Percentiles rank a stretch among this genome's conserved stretches.
Conservation (phyloP, 352 stramenopile genomes). For the Pythium rhizo-oryzae region DNA sequence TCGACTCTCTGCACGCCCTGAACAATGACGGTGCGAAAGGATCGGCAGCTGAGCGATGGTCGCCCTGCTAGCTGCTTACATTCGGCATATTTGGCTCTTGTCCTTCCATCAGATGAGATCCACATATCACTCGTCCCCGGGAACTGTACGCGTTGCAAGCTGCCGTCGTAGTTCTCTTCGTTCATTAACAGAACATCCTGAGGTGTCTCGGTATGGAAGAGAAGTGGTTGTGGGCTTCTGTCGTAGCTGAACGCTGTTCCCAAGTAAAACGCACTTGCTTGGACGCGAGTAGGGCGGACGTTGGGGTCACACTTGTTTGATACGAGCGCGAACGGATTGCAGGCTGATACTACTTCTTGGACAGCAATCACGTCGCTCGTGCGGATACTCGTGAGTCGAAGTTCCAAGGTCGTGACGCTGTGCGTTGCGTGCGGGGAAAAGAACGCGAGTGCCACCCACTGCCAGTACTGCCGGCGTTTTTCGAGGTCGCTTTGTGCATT, state of each 20-base stretch:
- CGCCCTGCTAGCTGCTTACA: no score
- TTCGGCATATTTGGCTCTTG: no score
- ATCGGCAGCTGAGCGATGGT: no score
- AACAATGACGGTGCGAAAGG: not conserved
- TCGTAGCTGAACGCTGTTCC: no score
- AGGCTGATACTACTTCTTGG: not conserved
- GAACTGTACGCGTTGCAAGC: no score
- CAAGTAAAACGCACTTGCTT: not conserved
- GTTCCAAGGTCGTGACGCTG: not conserved
- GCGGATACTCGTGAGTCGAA: not conserved
- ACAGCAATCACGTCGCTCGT: not conserved
- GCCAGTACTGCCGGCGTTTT: not conserved
- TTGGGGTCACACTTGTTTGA: not conserved
- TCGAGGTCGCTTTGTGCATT: not conserved
- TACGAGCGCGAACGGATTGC: not conserved
- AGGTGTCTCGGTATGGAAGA: no score
- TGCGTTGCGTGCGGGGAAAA: not conserved
- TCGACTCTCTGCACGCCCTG: not conserved
- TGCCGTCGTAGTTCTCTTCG: no score
- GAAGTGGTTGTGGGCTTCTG: no score
- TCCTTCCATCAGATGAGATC: no score
- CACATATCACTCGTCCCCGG: no score
- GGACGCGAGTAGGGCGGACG: not conserved
- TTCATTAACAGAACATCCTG: no score
- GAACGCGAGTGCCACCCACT: not conserved